Conservation (phyloP, 2,329 filamentous ascomycete genomes). For the Pseudogymnoascus sp. region DNA sequence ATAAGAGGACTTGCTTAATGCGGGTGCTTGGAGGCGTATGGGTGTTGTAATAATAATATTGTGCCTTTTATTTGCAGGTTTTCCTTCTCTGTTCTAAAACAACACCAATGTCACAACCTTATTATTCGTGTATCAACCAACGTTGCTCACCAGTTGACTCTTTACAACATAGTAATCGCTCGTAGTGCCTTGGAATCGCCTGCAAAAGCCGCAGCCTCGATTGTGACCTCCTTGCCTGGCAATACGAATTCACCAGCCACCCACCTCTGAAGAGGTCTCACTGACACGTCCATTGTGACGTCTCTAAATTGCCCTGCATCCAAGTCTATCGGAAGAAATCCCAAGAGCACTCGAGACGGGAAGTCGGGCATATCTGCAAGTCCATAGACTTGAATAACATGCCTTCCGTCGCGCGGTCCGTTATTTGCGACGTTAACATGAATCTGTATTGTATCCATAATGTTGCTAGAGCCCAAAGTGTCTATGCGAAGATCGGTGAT, state of each 20-base stretch:
- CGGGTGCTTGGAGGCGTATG: neutral
- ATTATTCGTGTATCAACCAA: no score
- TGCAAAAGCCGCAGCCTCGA: neutral
- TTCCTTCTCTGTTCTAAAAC: neutral
- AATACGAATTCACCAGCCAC: neutral
- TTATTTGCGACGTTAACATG: neutral
- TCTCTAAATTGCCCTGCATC: neutral
- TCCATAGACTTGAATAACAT: slow-evolving; percentile 4
- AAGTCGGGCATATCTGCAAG: neutral
- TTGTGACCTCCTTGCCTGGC: neutral
- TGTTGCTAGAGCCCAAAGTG: neutral
- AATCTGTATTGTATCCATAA: neutral
- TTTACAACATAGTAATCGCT: neutral
- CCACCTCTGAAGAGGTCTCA: neutral
- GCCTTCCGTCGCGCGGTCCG: neutral
- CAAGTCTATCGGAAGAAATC: neutral
- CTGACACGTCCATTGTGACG: neutral
- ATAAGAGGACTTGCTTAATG: neutral
- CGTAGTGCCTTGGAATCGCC: neutral
- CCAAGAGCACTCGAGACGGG: neutral
- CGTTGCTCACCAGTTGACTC: no score
- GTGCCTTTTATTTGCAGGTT: neutral
- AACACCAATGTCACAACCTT: no score
- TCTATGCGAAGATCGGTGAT: neutral
- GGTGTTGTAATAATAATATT: neutral